Evolutionary conservation across 176 grass and related monocot genomes (phyloP).

Genomic region (Metroxylon sagu): DNA sequence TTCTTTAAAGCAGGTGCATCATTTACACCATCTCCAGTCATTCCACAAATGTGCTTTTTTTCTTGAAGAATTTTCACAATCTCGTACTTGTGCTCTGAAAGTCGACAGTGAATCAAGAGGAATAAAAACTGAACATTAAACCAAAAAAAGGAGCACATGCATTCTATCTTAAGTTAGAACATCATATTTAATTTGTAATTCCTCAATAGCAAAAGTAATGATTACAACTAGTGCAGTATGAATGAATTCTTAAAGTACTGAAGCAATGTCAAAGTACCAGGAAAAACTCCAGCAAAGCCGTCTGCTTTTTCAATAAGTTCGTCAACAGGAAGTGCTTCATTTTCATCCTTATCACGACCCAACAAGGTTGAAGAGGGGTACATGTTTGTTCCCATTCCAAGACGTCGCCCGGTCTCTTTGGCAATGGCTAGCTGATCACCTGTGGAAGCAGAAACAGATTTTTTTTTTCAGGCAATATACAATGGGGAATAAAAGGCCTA

Average conservation of each 20-base stretch:
- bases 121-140: slow-evolving; percentile 1
- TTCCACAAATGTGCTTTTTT: slow-evolving; percentile 51
- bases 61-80: slow-evolving; percentile 68
- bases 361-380: slow-evolving; percentile 77
- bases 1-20: slow-evolving; percentile 73
- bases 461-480: background rate
- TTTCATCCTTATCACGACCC: slow-evolving; percentile 28
- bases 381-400: slow-evolving; percentile 88
- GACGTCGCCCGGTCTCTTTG: slow-evolving; percentile 81
- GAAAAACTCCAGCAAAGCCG: slow-evolving; percentile 85
- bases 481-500: background rate
- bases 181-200: background rate
- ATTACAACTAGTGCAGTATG: no score
- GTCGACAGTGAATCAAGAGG: background rate
- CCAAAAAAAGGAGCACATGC: no score
- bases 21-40: slow-evolving; percentile 77
- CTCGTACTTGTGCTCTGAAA: slow-evolving; percentile 77
- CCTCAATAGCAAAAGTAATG: no score
- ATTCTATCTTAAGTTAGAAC: background rate
- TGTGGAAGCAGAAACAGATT: slow-evolving; percentile 3
- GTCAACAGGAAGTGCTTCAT: slow-evolving; percentile 36
- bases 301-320: slow-evolving; percentile 74
- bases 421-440: slow-evolving; percentile 86
- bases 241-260: background rate
- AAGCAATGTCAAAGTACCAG: slow-evolving; percentile 20